Percentiles rank a stretch among this genome's conserved stretches.
phyloP scores from a whole-genome alignment of 805 yeast species.

The Starmerella vaccinii region DNA sequence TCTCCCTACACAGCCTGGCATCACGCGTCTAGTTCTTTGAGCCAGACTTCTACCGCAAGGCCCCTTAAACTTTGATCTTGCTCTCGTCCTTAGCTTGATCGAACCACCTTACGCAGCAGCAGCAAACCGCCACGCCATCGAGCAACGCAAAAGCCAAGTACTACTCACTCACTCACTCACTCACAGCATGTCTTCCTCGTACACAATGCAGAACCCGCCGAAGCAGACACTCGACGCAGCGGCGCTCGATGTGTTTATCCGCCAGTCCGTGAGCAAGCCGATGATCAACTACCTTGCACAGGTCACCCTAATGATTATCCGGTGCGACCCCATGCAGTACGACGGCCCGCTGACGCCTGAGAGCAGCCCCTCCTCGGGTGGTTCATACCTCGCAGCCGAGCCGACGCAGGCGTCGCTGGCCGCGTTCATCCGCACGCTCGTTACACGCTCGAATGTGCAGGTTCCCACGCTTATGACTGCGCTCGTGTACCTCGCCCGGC shows the following conservation, averaged over 20 bases:
- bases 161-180: too few relatives aligned
- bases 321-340: conserved; percentile 29
- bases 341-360: conserved; percentile 26
- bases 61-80: too few relatives aligned
- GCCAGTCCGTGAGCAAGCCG: conserved; percentile 34
- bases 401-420: conserved; percentile 28
- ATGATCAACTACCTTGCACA: conserved; percentile 38
- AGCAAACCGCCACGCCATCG: not conserved
- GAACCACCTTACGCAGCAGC: not conserved
- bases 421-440: conserved; percentile 58
- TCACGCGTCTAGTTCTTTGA: not conserved
- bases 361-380: conserved; percentile 9
- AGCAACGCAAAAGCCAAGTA: not conserved
- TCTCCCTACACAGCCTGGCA: not conserved
- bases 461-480: conserved; percentile 93
- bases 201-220: not conserved
- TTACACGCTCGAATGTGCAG: conserved; percentile 79
- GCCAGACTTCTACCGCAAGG: too few relatives aligned
- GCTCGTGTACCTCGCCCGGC: conserved; percentile 66
- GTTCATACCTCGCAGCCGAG: conserved; percentile 20
- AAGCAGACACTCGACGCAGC: conserved; percentile 24
- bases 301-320: conserved; percentile 33
- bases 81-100: not conserved
- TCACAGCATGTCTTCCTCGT: not conserved
- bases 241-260: conserved; percentile 35